phyloP scores from a whole-genome alignment of 306 rosid genomes.

The Quercus dentata region DNA sequence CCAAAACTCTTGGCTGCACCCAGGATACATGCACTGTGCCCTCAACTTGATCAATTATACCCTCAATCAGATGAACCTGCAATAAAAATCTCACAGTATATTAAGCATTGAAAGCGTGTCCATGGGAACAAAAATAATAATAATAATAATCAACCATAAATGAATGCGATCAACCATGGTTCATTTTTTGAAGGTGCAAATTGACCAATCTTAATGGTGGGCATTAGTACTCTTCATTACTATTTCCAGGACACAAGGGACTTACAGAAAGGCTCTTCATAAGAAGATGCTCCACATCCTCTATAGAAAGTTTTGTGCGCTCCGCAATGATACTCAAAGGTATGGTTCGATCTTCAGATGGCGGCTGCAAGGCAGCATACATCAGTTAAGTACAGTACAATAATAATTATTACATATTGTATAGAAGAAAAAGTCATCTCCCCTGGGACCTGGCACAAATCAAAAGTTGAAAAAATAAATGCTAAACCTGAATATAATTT shows the following conservation, averaged over 20 bases:
- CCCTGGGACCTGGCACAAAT: not conserved
- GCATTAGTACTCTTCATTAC: not conserved
- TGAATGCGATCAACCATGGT: not conserved
- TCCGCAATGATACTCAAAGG: constrained; percentile 90
- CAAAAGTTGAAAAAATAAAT: not conserved
- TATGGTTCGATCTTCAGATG: constrained; percentile 94
- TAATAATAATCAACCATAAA: not conserved
- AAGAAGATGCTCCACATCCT: constrained; percentile 96
- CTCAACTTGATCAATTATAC: constrained; percentile 94
- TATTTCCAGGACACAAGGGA: constrained; percentile 4
- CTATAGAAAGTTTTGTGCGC: constrained; percentile 89
- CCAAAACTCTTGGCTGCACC: constrained; percentile 99
- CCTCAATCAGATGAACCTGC: constrained; percentile 99
- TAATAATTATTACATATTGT: not conserved
- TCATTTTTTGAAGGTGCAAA: not conserved
- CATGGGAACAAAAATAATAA: not conserved
- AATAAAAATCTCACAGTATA: not conserved
- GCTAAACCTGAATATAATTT: constrained; percentile 89
- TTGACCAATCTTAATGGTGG: not conserved
- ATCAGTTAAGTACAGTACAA: not conserved
- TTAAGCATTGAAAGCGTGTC: not conserved
- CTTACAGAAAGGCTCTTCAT: constrained; percentile 98
- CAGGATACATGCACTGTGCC: constrained; percentile 93
- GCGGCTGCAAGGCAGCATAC: constrained; percentile 58
- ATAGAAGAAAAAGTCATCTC: not conserved